These are phyloP conservation scores for Tylopilus sp. DNA, from an alignment of 1,284 basidiomycete species.

Conservation along the genomic window DNA sequence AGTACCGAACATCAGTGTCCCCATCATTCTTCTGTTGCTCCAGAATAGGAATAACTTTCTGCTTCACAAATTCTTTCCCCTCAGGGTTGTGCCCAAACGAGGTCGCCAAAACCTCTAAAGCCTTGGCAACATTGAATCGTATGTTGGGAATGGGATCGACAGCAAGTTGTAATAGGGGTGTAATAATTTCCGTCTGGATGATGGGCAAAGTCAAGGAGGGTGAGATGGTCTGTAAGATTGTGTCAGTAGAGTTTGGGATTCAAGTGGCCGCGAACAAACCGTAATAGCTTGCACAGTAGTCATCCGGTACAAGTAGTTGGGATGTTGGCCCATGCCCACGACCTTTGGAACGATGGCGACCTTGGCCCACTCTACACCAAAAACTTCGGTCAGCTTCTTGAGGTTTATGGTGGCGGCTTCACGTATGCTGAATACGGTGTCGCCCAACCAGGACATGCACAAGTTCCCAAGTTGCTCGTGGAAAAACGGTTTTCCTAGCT, in stretches of 20 bases:
- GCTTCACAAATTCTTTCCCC: conserved; percentile 69
- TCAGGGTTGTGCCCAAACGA: conserved; percentile 65
- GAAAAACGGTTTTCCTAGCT: conserved; percentile 95
- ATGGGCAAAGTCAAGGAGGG: conserved; percentile 88
- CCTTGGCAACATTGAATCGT: conserved; percentile 97
- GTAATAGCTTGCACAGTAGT: conserved; percentile 99
- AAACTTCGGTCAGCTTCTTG: conserved; percentile 97
- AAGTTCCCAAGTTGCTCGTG: conserved; percentile 95
- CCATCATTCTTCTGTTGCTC: conserved; percentile 85
- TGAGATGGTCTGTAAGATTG: conserved; percentile 72
- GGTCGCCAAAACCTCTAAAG: conserved; percentile 79
- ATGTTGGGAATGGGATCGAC: conserved; percentile 97
- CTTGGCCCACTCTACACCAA: conserved; percentile 97
- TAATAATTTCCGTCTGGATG: conserved; percentile 81
- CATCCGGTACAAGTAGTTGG: conserved; percentile 98
- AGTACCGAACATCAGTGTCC: conserved; percentile 95
- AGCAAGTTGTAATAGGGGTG: conserved; percentile 80
- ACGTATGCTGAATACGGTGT: conserved; percentile 97
- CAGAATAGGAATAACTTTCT: conserved; percentile 76
- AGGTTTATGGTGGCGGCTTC: conserved; percentile 97
- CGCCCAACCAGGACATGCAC: conserved; percentile 99
- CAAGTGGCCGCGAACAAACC: conserved; percentile 45
- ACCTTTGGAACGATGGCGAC: conserved; percentile 96
- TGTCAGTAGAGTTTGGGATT: conserved; percentile 8
- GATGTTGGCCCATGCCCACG: conserved; percentile 94